These are phyloP conservation scores for Dioszegia crocea DNA, from an alignment of 768 basidiomycete genomes.

Conservation along the genomic window DNA sequence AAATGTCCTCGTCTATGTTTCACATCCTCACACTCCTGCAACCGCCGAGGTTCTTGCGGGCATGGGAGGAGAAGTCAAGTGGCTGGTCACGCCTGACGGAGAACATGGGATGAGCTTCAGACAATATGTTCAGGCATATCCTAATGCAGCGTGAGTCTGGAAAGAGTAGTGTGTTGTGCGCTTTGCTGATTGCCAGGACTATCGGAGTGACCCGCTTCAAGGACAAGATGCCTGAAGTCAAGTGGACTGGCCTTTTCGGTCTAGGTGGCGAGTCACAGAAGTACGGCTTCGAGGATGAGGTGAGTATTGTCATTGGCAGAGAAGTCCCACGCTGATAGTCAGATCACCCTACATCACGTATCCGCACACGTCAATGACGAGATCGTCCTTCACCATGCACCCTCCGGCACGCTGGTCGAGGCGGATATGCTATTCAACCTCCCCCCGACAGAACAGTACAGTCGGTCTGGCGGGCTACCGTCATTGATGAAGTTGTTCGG, in stretches of 20 bases:
- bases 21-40: constrained; percentile 64
- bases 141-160: constrained; percentile 25
- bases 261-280: constrained; percentile 60
- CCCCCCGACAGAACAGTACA: constrained; percentile 67
- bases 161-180: neutral
- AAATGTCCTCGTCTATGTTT: constrained; percentile 73
- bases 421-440: constrained; percentile 83
- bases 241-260: constrained; percentile 61
- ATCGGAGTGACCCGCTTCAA: constrained; percentile 62
- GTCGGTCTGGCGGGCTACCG: constrained; percentile 35
- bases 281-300: constrained; percentile 70
- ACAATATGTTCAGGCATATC: constrained; percentile 15
- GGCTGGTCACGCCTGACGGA: constrained; percentile 50
- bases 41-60: constrained; percentile 63
- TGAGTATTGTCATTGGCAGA: constrained; percentile 14
- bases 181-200: constrained; percentile 43
- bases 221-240: constrained; percentile 53
- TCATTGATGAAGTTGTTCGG: constrained; percentile 23
- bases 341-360: constrained; percentile 55
- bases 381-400: constrained; percentile 71
- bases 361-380: constrained; percentile 67
- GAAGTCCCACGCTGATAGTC: neutral
- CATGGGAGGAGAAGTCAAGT: constrained; percentile 56
- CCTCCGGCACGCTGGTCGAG: constrained; percentile 67
- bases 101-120: constrained; percentile 50